phyloP scores from a whole-genome alignment of 1,284 basidiomycete genomes.

The Ceratobasidium sp. region DNA sequence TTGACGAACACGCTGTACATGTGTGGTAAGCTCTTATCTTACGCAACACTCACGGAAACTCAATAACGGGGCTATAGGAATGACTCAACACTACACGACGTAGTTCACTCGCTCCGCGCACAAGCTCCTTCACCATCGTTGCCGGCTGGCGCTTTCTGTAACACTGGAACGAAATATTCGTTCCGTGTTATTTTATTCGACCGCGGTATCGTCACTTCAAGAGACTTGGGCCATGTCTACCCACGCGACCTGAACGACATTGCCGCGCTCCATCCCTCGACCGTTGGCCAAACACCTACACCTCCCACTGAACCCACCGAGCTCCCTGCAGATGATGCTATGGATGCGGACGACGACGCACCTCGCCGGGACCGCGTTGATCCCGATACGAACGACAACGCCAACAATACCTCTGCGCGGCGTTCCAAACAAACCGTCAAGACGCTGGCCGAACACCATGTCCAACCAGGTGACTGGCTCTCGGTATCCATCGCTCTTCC shows the following conservation, averaged over 20 bases:
- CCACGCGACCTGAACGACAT: constrained; percentile 84
- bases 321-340: constrained; percentile 66
- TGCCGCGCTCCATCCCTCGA: constrained; percentile 65
- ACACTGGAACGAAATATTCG: constrained; percentile 80
- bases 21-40: constrained; percentile 64
- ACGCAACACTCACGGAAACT: background rate
- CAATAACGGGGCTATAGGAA: constrained; percentile 63
- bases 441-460: constrained; percentile 78
- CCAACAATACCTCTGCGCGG: constrained; percentile 51
- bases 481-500: constrained; percentile 77
- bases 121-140: constrained; percentile 65
- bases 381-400: constrained; percentile 62
- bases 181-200: constrained; percentile 83
- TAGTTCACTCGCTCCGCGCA: constrained; percentile 74
- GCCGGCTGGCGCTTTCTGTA: constrained; percentile 73
- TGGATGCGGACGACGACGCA: constrained; percentile 50
- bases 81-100: constrained; percentile 80
- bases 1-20: constrained; percentile 81
- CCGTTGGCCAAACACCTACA: constrained; percentile 15
- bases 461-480: constrained; percentile 81
- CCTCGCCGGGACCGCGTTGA: constrained; percentile 53
- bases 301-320: constrained; percentile 28
- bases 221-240: constrained; percentile 81
- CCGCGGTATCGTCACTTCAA: constrained; percentile 75
- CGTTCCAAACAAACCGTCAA: constrained; percentile 53